A percentile compares a stretch with the other conserved stretches of the same genome.
Evolutionary conservation across 2,329 filamentous ascomycete species (phyloP).

Genomic region (Bipolaris zeicola): DNA sequence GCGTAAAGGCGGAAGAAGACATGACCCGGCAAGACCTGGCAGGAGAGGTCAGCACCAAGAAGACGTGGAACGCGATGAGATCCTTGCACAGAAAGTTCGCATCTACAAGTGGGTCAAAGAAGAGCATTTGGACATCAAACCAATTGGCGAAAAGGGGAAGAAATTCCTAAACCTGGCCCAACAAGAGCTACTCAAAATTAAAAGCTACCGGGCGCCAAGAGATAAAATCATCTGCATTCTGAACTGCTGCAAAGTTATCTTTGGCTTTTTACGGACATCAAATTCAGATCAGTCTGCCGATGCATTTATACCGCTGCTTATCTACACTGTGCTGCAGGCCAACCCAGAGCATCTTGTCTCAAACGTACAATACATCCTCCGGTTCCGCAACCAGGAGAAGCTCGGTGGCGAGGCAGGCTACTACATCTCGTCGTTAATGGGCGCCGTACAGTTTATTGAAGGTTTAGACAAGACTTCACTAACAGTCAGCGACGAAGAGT

Average conservation of each 20-base stretch:
- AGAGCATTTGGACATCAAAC: conserved; percentile 89
- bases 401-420: conserved; percentile 97
- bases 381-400: conserved; percentile 97
- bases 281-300: conserved; percentile 95
- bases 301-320: conserved; percentile 86
- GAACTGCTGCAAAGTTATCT: conserved; percentile 99
- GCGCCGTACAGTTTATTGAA: conserved; percentile 95
- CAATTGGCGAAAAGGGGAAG: conserved; percentile 81
- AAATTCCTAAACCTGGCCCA: conserved; percentile 89
- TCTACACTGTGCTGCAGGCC: conserved; percentile 92
- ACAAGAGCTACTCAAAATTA: conserved; percentile 94
- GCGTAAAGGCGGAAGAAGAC: conserved; percentile 70
- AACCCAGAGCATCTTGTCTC: conserved; percentile 96
- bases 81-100: conserved; percentile 93
- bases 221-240: conserved; percentile 99
- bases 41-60: conserved; percentile 94
- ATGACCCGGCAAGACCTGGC: conserved; percentile 69
- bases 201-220: conserved; percentile 91
- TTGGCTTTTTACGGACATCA: conserved; percentile 88
- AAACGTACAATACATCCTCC: conserved; percentile 96
- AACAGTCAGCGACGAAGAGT: conserved; percentile 93
- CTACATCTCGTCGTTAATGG: conserved; percentile 95
- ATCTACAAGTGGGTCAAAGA: conserved; percentile 96
- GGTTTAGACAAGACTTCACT: conserved; percentile 92
- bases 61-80: conserved; percentile 93